Evolutionary conservation across 805 yeast species (phyloP), one percentile per base, ranked within the genome.

Genomic region (Wickerhamiella parazyma): DNA sequence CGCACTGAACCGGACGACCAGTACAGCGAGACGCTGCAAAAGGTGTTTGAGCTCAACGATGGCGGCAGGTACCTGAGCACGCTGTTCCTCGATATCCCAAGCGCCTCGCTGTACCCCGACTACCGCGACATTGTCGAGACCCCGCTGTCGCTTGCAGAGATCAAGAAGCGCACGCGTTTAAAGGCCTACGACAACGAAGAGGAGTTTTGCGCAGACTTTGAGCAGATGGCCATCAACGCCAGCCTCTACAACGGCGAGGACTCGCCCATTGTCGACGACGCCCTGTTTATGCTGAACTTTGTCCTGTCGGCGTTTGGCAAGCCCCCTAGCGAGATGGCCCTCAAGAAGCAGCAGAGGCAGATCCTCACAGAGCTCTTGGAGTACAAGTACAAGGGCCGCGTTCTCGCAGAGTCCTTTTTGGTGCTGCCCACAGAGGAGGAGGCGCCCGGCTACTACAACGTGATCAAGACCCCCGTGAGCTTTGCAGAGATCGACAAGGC

Each of bases 381-480:
- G 16, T 56, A 56, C 50, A 56, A 56, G 44, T 48, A 40, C 48
- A 52, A 53, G 42, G 73, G 70, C 17, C 64, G 72, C 10, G 59
- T 64, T 38, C 66, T 80, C 33, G 72, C 81, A 47, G 80, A 72
- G 11, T 82, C 93, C 0, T 87, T 86, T 57, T 58, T 80, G 64
- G 81, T 77, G 25, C 78, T 76, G 44, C 91, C 89, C 2, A 76
- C 76, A 54, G 71, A 70, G 25, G 72, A 72, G 11, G 73, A 72
- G 46, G 79, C 80, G 53, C 94, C 95, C 1, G 94, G 82, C 54
- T 87, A 87, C 63, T 78, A 78, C 61, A 70, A 73, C 49, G 65
- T 81, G 6, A 77, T 89, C 36, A 70, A 74, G 49, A 66, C 71
- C 43, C 94, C 95, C 11, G 80, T 84, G 59, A 73, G 94, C 1